These are phyloP conservation scores for Sporothrix humicola DNA, from an alignment of 2,329 filamentous ascomycete genomes.

Conservation along the genomic window DNA sequence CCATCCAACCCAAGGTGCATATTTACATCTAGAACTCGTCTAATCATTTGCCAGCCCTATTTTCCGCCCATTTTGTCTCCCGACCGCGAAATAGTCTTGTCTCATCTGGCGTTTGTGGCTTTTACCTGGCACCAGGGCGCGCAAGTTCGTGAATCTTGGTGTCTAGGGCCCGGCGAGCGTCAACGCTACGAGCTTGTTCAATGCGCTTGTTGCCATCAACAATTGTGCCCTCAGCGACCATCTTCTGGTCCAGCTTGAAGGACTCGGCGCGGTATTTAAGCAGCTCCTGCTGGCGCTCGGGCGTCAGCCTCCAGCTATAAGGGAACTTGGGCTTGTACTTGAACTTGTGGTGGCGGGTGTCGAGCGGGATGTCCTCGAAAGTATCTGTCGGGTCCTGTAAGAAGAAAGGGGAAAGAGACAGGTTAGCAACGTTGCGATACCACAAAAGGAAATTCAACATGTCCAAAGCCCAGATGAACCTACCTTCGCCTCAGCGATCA, in stretches of 20 bases:
- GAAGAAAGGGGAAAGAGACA: neutral
- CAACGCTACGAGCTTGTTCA: constrained; percentile 46
- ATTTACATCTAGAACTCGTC: constrained; percentile 19
- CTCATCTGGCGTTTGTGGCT: neutral
- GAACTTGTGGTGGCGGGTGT: constrained; percentile 80
- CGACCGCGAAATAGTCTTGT: neutral
- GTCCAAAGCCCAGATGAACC: neutral
- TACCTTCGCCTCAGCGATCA: constrained; percentile 77
- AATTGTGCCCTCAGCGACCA: constrained; percentile 58
- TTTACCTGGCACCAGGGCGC: constrained; percentile 28
- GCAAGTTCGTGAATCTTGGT: constrained; percentile 40
- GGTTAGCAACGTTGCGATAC: neutral
- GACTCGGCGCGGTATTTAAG: constrained; percentile 62
- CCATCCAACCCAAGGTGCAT: constrained; percentile 3
- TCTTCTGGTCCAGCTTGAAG: constrained; percentile 60
- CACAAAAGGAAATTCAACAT: neutral
- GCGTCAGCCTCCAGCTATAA: constrained; percentile 78
- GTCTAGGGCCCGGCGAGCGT: constrained; percentile 30
- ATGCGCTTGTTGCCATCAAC: constrained; percentile 64
- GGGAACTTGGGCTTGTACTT: constrained; percentile 76
- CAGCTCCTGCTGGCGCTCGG: constrained; percentile 69
- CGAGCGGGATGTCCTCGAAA: constrained; percentile 87
- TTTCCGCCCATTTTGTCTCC: neutral
- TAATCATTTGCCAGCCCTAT: neutral
- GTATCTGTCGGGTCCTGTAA: constrained; percentile 72